Evolutionary conservation across 345 rosid species (phyloP), one percentile per base, ranked within the genome.

Genomic region (Alliaria petiolata): DNA sequence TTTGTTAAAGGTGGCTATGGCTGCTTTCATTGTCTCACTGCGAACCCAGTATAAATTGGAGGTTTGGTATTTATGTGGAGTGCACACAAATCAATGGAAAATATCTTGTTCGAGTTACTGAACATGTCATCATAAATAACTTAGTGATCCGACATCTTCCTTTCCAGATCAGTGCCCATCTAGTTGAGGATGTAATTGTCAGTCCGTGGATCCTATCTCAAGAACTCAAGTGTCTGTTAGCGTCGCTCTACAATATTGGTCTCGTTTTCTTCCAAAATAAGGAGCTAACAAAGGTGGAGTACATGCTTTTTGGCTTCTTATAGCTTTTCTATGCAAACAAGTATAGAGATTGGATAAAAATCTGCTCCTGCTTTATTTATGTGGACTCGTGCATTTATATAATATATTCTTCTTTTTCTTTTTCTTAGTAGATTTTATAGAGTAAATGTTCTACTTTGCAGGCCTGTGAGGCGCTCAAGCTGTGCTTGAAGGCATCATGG

Each of bases 401-500:
- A 39, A 8, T 19, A 31, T 15, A 11, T 53, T 20, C 28, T 71
- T 25, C 30, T 8, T 46, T 13, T 15, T 50, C 12, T 49, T 60
- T 38, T 16, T 52, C 45, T 7, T 40, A 19, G 53, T 22, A 34
- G 34, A 44, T 17, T 75, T 25, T 45, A 67, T 20, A 53, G 38
- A 17, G 34, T 17, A 46, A 36, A 3, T 62, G 36, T 35, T 75
- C 63, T 19, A 62, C 55, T 81, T 82, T 78, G 71, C 87, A 91
- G 97, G 95, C 96, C 70, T 87, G 87, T 67, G 78, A 81, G 84
- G 87, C 91, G 19, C 76, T 93, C 51, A 82, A 82, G 69, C 76
- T 93, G 57, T 86, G 86, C 68, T 82, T 81, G 75, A 81, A 77
- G 70, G 97, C 97, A 79, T 89, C 89, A 19, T 93, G 98, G 98